phyloP scores from a whole-genome alignment of 495 filamentous ascomycete genomes.

The Lophiostoma macrostomum region DNA sequence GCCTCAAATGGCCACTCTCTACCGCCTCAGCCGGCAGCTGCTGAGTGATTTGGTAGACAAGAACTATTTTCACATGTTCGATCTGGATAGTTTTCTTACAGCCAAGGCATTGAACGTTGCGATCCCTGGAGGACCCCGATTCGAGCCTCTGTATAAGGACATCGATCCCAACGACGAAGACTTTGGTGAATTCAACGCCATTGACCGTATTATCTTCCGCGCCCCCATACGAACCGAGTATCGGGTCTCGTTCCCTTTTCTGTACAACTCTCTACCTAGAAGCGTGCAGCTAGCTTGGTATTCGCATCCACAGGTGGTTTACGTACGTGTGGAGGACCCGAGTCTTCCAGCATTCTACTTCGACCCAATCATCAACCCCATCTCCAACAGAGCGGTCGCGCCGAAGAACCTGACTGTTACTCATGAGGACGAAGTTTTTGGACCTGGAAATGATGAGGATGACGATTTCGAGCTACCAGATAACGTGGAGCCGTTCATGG shows the following conservation, averaged over 20 bases:
- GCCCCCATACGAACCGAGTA: conserved; percentile 95
- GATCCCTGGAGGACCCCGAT: conserved; percentile 92
- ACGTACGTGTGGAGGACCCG: conserved; percentile 82
- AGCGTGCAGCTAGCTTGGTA: conserved; percentile 94
- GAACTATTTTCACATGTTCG: conserved; percentile 99
- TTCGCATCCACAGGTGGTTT: conserved; percentile 89
- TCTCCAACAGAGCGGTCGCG: conserved; percentile 89
- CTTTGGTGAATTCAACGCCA: conserved; percentile 99
- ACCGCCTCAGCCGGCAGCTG: conserved; percentile 86
- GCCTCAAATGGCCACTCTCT: conserved; percentile 93
- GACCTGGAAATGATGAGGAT: conserved; percentile 77
- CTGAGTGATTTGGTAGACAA: conserved; percentile 90
- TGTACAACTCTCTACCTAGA: conserved; percentile 94
- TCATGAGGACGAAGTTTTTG: conserved; percentile 95
- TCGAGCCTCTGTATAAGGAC: conserved; percentile 98
- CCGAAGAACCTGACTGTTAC: conserved; percentile 91
- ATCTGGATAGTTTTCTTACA: conserved; percentile 89
- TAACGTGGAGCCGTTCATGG: conserved; percentile 81
- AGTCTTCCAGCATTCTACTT: conserved; percentile 96
- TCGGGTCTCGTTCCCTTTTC: conserved; percentile 86
- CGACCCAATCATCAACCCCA: conserved; percentile 95
- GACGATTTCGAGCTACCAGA: conserved; percentile 82
- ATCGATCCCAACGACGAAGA: conserved; percentile 99
- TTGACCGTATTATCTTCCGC: conserved; percentile 98
- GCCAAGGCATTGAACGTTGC: conserved; percentile 97